Base-by-base conservation (phyloP, 805 yeast genomes). In the Candida patagonica region DNA sequence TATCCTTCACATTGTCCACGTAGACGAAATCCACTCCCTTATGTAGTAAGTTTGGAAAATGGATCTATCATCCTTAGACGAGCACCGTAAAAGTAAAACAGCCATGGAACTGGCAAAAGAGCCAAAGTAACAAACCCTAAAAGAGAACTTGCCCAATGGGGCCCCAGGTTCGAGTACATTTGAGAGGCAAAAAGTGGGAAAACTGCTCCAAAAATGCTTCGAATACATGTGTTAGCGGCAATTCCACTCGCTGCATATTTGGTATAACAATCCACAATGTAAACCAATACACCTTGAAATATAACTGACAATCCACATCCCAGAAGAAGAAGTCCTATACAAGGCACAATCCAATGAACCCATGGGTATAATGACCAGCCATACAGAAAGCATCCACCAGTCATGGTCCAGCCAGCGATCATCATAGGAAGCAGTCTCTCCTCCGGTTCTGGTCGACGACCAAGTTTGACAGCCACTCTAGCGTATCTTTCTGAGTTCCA, bases 341-440 rank as follows among this genome's bases (percentile, higher is more conserved):
- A 72, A 29, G 94, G 92, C 17, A 74, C 83, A 53, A 76, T 78
- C 89, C 92, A 87, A 56, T 80, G 95, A 32, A 84, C 74, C 34
- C 48, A 47, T 35, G 58, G 56, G 23, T 55, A 51, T 41, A 75
- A 70, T 5, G 29, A n/a, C 85, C 85, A 80, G 7, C 80, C 81
- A 51, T 76, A 66, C 54, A 78, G 57, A 50, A 79, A 74, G 33
- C 76, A 60, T 9, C 80, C 80, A 17, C 61, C 64, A 1, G 78
- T 71, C 57, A 75, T 62, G 26, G 68, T 46, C 62, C 64, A 61
- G 55, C 66, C 47, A 61, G 66, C 47, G 50, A 46, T 26, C 73
- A 67, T 73, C 74, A 76, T 68, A 2, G 74, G 6, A 64, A 5
- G 13, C 34, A 24, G 21, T n/a, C 16, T 21, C 30, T 10, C 20